Conservation (phyloP, 805 yeast species). For the Kluyveromyces wickerhamii region DNA sequence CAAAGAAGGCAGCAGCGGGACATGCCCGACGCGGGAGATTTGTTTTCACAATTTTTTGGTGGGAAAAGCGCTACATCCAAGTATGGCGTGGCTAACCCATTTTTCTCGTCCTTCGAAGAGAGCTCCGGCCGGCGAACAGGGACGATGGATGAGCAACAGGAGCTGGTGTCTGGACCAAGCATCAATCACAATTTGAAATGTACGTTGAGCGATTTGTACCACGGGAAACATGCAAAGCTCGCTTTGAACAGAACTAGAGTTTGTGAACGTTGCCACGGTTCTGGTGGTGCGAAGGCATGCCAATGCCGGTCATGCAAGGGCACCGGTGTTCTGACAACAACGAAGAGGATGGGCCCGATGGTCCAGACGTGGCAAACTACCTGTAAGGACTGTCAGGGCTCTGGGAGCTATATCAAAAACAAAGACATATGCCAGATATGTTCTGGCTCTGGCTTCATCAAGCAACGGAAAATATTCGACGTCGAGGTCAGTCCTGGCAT, state of each 20-base stretch:
- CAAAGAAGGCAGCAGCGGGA: constrained; percentile 7
- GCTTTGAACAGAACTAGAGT: constrained; percentile 42
- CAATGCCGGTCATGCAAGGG: constrained; percentile 37
- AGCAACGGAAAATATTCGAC: constrained; percentile 43
- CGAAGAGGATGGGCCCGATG: constrained; percentile 38
- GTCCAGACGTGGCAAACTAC: constrained; percentile 37
- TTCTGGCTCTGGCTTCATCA: constrained; percentile 38
- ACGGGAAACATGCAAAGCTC: constrained; percentile 49
- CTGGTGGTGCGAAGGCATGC: constrained; percentile 35
- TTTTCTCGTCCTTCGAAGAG: not conserved
- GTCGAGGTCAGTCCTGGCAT: constrained; percentile 53
- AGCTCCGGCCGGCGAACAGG: not conserved
- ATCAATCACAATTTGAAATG: constrained; percentile 50
- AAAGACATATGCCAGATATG: constrained; percentile 35
- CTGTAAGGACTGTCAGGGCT: constrained; percentile 39
- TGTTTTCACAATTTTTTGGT: constrained; percentile 26
- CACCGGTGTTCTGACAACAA: constrained; percentile 34
- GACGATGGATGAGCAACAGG: not conserved
- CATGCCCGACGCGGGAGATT: constrained; percentile 19
- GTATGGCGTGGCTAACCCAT: not conserved
- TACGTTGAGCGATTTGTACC: constrained; percentile 46
- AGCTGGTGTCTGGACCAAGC: constrained; percentile 36
- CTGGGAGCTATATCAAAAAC: constrained; percentile 30
- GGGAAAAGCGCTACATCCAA: constrained; percentile 8
- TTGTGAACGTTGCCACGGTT: constrained; percentile 45